These are phyloP conservation scores for Backusella tuberculispora DNA, from an alignment of 192 early-diverging fungal species.

Conservation along the genomic window DNA sequence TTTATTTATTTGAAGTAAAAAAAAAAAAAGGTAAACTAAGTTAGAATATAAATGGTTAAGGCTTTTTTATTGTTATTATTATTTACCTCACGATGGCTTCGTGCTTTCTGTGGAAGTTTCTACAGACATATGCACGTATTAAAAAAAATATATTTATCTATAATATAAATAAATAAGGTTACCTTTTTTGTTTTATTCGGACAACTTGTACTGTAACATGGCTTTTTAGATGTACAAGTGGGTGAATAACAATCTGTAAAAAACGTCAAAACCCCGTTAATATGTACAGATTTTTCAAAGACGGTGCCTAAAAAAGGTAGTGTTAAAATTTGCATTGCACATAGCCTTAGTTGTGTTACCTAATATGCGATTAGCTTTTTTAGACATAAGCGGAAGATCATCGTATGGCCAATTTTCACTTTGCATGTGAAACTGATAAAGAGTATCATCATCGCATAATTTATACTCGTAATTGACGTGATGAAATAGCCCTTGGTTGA, in stretches of 20 bases:
- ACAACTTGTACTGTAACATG: conserved; percentile 90
- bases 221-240: conserved; percentile 75
- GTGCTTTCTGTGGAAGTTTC: not conserved
- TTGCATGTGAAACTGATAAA: conserved; percentile 73
- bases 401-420: not conserved
- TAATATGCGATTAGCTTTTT: conserved; percentile 5
- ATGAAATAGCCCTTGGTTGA: conserved; percentile 87
- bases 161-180: not conserved
- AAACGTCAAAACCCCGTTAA: conserved; percentile 80
- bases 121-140: not conserved
- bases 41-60: conserved; percentile 2
- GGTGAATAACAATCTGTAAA: conserved; percentile 94
- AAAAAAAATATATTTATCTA: not conserved
- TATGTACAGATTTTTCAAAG: conserved; percentile 4
- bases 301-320: not conserved
- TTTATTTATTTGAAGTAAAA: not conserved
- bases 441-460: conserved; percentile 78
- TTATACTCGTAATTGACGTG: conserved; percentile 86
- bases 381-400: conserved; percentile 1
- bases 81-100: conserved; percentile 40
- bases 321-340: not conserved
- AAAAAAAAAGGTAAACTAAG: not conserved
- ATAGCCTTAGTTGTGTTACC: not conserved
- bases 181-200: conserved; percentile 74
- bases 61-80: conserved; percentile 33